Evolutionary conservation across 306 rosid genomes (phyloP), one percentile per base, ranked within the genome.

Genomic region (Abrus precatorius): DNA sequence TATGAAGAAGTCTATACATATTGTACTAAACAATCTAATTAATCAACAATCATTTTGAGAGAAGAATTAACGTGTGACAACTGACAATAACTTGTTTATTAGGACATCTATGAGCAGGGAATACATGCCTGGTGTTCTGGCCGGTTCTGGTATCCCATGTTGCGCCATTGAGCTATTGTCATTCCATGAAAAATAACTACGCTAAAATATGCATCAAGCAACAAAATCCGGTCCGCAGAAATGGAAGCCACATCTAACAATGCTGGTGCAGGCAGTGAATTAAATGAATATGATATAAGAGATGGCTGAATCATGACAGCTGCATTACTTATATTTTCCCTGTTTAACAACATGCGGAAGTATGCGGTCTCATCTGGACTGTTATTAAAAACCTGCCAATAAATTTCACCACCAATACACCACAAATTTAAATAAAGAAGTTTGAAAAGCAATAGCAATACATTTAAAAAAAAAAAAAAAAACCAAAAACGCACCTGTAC

Each of bases 81-180:
- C 27, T 20, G 70, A 76, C 5, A 28, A 66, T 49, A 7, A 43
- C 65, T 80, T 34, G 30, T 55, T 74, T 61, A 70, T 63, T 69
- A 27, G 44, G 36, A 53, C 14, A 72, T 34, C 5, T 64, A 63
- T 6, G 49, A 64, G 79, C 59, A 80, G 20, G 12, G 55, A 59
- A 78, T 75, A 80, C 87, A 86, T 67, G 87, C 98, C 88, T 85
- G 89, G 74, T 93, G 93, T 74, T 93, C 95, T 33, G 88, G 90
- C 80, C 76, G 97, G 85, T 89, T 84, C 77, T 93, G 98, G 87
- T 91, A 93, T 68, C 98, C 98, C 92, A 90, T 75, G 85, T 91
- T 93, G 78, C 98, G 97, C 98, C 98, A 93, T 87, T 93, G 97
- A 65, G 97, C 98, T 73, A 93, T 91, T 64, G 93, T 86, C 98